A percentile compares a stretch with the other conserved stretches of the same genome.
Evolutionary conservation across 2,329 filamentous ascomycete species (phyloP).

Genomic region (Ceratocystis alfenasii): DNA sequence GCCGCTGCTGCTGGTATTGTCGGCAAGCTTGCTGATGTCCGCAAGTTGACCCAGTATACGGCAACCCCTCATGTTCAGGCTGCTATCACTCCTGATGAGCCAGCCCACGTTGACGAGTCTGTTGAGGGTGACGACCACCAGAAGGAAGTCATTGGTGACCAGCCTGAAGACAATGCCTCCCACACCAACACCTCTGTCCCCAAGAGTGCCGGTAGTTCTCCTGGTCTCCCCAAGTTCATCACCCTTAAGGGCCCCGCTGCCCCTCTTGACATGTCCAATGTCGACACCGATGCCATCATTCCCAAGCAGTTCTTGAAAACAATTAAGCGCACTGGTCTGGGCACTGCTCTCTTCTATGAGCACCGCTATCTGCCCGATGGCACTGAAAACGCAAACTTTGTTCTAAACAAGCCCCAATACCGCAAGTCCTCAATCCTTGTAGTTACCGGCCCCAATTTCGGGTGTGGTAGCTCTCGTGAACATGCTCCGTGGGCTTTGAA

Average conservation of each 20-base stretch:
- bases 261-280: constrained; percentile 74
- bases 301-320: constrained; percentile 99
- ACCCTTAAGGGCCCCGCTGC: constrained; percentile 77
- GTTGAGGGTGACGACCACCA: constrained; percentile 41
- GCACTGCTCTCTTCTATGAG: constrained; percentile 73
- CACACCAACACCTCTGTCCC: constrained; percentile 49
- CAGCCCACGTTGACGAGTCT: constrained; percentile 43
- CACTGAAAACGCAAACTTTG: constrained; percentile 64
- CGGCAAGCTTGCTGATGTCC: constrained; percentile 84
- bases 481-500: constrained; percentile 95
- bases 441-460: constrained; percentile 85
- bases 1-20: constrained; percentile 72
- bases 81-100: constrained; percentile 32
- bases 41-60: constrained; percentile 57
- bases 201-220: constrained; percentile 36
- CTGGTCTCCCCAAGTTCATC: constrained; percentile 73
- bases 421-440: constrained; percentile 77
- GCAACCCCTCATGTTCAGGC: constrained; percentile 50
- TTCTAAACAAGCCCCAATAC: constrained; percentile 86
- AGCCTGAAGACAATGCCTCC: constrained; percentile 51
- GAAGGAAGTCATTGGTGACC: constrained; percentile 42
- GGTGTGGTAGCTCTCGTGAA: constrained; percentile 83
- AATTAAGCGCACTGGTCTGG: constrained; percentile 93
- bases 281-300: constrained; percentile 98
- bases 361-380: constrained; percentile 67